Conservation (phyloP, 163 green algal species). For the Chlamydomonas reinhardtii region DNA sequence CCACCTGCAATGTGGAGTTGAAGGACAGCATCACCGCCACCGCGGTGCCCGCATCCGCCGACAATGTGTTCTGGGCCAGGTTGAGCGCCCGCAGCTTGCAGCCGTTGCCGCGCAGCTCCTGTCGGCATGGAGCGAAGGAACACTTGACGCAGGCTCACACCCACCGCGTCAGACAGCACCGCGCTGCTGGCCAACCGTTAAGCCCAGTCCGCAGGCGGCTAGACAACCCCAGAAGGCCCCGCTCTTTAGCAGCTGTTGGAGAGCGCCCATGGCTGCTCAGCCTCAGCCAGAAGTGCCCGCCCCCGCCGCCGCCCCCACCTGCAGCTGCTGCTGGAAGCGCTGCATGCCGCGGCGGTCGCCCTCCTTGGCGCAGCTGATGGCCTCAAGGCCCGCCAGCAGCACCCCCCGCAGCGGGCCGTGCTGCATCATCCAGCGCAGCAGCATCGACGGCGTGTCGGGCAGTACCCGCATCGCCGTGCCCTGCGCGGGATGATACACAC, state of each 20-base stretch:
- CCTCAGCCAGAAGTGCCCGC: too few species aligned
- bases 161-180: too few species aligned
- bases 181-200: too few species aligned
- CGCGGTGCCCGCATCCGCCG: not conserved
- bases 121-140: not conserved
- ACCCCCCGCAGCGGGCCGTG: not conserved
- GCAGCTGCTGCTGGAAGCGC: not conserved
- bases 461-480: not conserved
- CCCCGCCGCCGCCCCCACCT: not conserved
- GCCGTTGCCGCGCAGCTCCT: not conserved
- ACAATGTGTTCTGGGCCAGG: constrained; percentile 1
- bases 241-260: too few species aligned
- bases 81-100: constrained; percentile 7
- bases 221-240: too few species aligned
- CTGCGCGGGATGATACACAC: not conserved
- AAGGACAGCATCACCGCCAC: not conserved
- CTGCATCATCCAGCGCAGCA: constrained; percentile 20
- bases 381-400: not conserved
- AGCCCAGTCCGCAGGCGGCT: too few species aligned
- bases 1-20: not conserved
- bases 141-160: too few species aligned
- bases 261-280: too few species aligned
- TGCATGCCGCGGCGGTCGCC: not conserved
- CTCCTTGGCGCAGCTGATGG: not conserved
- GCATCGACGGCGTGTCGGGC: constrained; percentile 14